Evolutionary conservation across 2,329 filamentous ascomycete species (phyloP).

Genomic region (Gremmenia infestans): DNA sequence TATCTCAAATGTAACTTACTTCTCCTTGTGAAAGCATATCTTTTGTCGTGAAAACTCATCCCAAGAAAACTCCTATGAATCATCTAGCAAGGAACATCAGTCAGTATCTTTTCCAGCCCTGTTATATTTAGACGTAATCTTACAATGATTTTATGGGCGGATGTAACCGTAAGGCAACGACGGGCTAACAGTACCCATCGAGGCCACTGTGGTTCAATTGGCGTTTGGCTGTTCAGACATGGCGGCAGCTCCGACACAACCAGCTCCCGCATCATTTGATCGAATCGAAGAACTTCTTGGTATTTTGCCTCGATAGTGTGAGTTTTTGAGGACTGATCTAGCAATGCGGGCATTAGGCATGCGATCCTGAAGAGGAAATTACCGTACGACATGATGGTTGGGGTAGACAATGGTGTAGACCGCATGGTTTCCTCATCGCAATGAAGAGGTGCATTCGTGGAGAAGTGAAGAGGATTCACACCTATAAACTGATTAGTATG

Average conservation of each 20-base stretch:
- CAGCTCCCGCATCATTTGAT: slow-evolving; percentile 19
- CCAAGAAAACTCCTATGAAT: slow-evolving; percentile 19
- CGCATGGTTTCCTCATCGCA: slow-evolving; percentile 18
- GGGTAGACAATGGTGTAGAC: slow-evolving; percentile 4
- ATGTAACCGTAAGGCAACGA: slow-evolving; percentile 14
- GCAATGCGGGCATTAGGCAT: slow-evolving; percentile 15
- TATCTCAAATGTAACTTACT: not conserved
- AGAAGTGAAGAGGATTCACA: slow-evolving; percentile 17
- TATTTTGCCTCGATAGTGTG: slow-evolving; percentile 12
- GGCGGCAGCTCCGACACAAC: slow-evolving; percentile 15
- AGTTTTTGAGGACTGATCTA: slow-evolving; percentile 10
- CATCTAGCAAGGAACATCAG: slow-evolving; percentile 5
- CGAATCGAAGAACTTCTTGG: slow-evolving; percentile 16
- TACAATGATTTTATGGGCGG: slow-evolving; percentile 21
- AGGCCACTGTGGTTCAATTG: slow-evolving; percentile 14
- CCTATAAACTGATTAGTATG: not conserved
- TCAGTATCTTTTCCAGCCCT: not conserved
- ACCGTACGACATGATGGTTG: slow-evolving; percentile 13
- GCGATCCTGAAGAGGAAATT: slow-evolving; percentile 16
- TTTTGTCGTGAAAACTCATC: slow-evolving; percentile 17
- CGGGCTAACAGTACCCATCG: slow-evolving; percentile 14
- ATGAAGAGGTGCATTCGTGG: slow-evolving; percentile 10
- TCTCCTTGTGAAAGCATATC: slow-evolving; percentile 14
- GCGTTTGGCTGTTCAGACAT: slow-evolving; percentile 16
- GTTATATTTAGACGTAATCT: not conserved